phyloP scores from a whole-genome alignment of 2,329 filamentous ascomycete species.

The Cladosporium sp. region DNA sequence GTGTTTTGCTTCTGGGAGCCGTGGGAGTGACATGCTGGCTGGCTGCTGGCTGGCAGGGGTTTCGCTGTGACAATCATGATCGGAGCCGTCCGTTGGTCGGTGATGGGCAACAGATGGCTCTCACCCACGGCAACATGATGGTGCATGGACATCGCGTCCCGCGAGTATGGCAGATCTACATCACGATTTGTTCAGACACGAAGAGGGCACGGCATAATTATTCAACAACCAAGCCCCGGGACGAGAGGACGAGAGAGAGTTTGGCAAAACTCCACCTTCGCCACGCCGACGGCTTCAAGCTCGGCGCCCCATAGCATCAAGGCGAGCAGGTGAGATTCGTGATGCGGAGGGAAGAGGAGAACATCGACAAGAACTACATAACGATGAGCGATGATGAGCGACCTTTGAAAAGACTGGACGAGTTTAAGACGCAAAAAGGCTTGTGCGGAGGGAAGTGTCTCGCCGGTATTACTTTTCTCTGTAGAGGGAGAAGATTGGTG shows the following conservation, averaged over 20 bases:
- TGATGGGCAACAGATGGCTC: too few species aligned
- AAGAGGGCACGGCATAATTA: too few species aligned
- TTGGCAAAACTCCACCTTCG: constrained; percentile 10
- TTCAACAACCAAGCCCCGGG: background rate
- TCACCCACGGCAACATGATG: too few species aligned
- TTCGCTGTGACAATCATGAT: background rate
- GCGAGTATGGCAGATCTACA: too few species aligned
- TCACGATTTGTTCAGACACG: too few species aligned
- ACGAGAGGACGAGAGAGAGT: constrained; percentile 1
- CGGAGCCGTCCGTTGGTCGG: background rate
- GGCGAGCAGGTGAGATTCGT: too few species aligned
- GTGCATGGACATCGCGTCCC: too few species aligned
- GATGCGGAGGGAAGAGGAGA: background rate
- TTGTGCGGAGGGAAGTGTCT: constrained; percentile 4
- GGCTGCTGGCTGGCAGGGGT: too few species aligned
- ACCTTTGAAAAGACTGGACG: background rate
- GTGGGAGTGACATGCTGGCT: too few species aligned
- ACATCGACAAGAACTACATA: too few species aligned
- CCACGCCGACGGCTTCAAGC: constrained; percentile 7
- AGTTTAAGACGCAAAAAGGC: constrained; percentile 7
- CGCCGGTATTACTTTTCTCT: background rate
- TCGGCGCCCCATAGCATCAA: background rate
- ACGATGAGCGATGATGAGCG: background rate
- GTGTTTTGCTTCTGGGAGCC: too few species aligned
- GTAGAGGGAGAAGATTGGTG: too few species aligned